These are phyloP conservation scores for Petunia secreta DNA, from an alignment of 257 asterid species.

Conservation along the genomic window DNA sequence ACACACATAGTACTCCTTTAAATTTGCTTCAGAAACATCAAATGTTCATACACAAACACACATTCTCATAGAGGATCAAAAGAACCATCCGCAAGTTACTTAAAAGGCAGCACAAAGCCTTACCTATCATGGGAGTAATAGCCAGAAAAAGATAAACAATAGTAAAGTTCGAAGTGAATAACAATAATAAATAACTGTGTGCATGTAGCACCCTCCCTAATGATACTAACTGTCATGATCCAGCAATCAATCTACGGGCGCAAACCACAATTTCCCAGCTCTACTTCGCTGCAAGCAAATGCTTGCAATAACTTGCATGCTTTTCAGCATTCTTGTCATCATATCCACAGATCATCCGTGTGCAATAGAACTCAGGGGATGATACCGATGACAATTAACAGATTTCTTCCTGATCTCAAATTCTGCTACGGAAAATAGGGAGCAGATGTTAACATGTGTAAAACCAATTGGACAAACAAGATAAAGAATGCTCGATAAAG, in stretches of 20 bases:
- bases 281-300: neutral
- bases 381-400: neutral
- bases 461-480: neutral
- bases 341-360: neutral
- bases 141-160: neutral
- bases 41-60: neutral
- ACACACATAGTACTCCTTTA: neutral
- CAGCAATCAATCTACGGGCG: neutral
- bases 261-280: neutral
- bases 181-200: neutral
- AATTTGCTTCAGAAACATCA: neutral
- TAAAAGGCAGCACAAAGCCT: neutral
- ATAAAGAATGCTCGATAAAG: neutral
- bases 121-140: neutral
- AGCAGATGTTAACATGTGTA: neutral
- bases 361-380: neutral
- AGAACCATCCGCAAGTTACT: neutral
- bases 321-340: neutral
- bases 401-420: neutral
- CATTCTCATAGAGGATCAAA: neutral
- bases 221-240: neutral
- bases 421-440: neutral
- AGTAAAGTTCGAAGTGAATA: neutral
- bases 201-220: too few relatives aligned
- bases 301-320: neutral